These are phyloP conservation scores for Heliamphora exappendiculata DNA, from an alignment of 148 eudicot species.

Conservation along the genomic window DNA sequence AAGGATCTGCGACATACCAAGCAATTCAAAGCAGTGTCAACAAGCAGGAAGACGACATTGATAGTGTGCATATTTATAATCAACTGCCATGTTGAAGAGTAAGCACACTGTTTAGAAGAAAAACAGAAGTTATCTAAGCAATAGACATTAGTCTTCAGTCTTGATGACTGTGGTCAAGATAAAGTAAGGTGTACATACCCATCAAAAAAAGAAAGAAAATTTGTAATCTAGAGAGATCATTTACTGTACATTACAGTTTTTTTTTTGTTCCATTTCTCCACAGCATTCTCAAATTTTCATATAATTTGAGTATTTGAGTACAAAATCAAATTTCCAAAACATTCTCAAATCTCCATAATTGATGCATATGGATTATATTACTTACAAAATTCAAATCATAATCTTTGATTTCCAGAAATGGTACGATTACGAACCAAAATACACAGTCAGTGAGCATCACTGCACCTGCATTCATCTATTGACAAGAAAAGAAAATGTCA, in stretches of 20 bases:
- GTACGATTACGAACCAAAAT: slow-evolving; percentile 75
- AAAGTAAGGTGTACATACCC: too few species aligned
- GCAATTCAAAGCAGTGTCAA: slow-evolving; percentile 70
- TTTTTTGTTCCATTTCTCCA: neutral
- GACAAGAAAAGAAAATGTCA: slow-evolving; percentile 1
- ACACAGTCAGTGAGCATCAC: slow-evolving; percentile 81
- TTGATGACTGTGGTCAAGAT: neutral
- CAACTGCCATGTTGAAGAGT: slow-evolving; percentile 36
- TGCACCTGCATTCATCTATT: slow-evolving; percentile 91
- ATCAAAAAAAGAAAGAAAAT: neutral
- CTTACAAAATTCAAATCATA: slow-evolving; percentile 20
- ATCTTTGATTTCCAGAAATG: slow-evolving; percentile 51
- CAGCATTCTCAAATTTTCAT: neutral
- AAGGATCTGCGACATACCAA: slow-evolving; percentile 44
- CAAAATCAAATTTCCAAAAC: neutral
- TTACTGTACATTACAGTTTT: neutral
- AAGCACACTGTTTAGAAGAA: neutral
- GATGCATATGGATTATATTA: neutral
- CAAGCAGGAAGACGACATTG: slow-evolving; percentile 78
- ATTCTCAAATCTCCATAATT: too few species aligned
- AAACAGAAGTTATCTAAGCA: neutral
- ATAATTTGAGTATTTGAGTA: neutral
- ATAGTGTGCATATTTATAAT: slow-evolving; percentile 76
- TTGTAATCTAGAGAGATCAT: neutral
- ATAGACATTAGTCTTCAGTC: neutral